phyloP scores from a whole-genome alignment of 441 rosid genomes.

The Pelargonium myrrhifolium region DNA sequence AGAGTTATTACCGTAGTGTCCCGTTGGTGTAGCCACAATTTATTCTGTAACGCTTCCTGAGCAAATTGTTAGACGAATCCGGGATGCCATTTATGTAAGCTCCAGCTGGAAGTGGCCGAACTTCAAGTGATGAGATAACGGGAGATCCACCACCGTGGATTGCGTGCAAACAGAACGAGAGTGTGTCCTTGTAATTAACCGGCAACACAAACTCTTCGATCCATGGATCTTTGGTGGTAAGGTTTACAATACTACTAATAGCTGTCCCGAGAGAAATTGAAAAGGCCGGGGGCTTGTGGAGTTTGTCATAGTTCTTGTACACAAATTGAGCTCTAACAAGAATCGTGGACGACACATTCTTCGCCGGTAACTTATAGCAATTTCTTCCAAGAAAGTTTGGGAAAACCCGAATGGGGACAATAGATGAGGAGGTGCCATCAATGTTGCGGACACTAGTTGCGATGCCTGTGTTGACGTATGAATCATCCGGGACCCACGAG shows the following conservation, averaged over 20 bases:
- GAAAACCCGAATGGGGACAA: constrained; percentile 51
- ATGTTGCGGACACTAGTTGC: constrained; percentile 30
- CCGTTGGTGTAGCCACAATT: constrained; percentile 61
- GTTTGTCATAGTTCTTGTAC: constrained; percentile 67
- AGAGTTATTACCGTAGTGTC: constrained; percentile 40
- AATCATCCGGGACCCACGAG: constrained; percentile 54
- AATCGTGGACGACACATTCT: constrained; percentile 43
- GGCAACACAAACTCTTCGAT: constrained; percentile 71
- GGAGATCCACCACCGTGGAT: constrained; percentile 54
- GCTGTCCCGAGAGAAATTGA: constrained; percentile 63
- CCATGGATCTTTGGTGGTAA: constrained; percentile 66
- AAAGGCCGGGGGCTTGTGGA: constrained; percentile 62
- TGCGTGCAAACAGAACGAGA: constrained; percentile 47
- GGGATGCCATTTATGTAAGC: constrained; percentile 50
- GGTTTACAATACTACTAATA: constrained; percentile 45
- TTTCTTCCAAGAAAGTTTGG: constrained; percentile 37
- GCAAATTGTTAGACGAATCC: constrained; percentile 32
- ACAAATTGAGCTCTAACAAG: constrained; percentile 62
- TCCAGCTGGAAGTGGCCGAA: constrained; percentile 66
- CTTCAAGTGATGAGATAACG: constrained; percentile 67
- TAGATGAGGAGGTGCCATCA: constrained; percentile 31
- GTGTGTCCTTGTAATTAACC: constrained; percentile 32
- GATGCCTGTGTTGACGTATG: constrained; percentile 52
- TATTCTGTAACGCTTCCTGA: constrained; percentile 56
- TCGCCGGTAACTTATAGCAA: constrained; percentile 57